Percentiles rank a stretch among this genome's conserved stretches.
Conservation (phyloP, 164 flowering plant species). For the Aristolochia californica region DNA sequence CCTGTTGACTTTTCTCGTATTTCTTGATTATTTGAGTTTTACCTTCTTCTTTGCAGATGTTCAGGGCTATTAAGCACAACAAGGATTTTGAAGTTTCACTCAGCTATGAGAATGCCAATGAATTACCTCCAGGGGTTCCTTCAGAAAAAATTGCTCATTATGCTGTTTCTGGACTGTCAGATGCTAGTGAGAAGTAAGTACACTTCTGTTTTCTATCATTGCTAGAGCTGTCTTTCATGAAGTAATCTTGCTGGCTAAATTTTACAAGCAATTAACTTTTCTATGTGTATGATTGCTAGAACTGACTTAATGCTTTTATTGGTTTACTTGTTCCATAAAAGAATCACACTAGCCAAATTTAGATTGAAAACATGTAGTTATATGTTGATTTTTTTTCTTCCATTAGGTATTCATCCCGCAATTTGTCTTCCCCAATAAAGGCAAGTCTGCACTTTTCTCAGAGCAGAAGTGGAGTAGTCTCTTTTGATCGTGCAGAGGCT, state of each 20-base stretch:
- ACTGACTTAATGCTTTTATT: neutral
- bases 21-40: neutral
- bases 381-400: neutral
- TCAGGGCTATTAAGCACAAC: conserved; percentile 57
- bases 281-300: neutral
- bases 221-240: neutral
- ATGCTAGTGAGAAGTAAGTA: conserved; percentile 77
- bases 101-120: conserved; percentile 57
- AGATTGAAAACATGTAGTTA: neutral
- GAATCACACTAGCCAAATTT: neutral
- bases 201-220: neutral
- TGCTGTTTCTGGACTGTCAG: conserved; percentile 67
- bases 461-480: conserved; percentile 81
- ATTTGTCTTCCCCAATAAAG: conserved; percentile 89
- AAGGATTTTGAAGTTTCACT: conserved; percentile 92
- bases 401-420: conserved; percentile 70
- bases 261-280: neutral
- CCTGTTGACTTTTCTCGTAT: neutral
- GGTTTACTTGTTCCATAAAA: neutral
- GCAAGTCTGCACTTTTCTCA: conserved; percentile 87
- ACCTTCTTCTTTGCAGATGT: conserved; percentile 45
- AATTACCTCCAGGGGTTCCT: conserved; percentile 71
- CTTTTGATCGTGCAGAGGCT: conserved; percentile 89
- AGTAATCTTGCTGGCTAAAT: neutral
- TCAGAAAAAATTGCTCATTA: conserved; percentile 65